A percentile compares a stretch with the other conserved stretches of the same genome.
phyloP scores from a whole-genome alignment of 345 rosid species.

The Rhodamnia argentea region DNA sequence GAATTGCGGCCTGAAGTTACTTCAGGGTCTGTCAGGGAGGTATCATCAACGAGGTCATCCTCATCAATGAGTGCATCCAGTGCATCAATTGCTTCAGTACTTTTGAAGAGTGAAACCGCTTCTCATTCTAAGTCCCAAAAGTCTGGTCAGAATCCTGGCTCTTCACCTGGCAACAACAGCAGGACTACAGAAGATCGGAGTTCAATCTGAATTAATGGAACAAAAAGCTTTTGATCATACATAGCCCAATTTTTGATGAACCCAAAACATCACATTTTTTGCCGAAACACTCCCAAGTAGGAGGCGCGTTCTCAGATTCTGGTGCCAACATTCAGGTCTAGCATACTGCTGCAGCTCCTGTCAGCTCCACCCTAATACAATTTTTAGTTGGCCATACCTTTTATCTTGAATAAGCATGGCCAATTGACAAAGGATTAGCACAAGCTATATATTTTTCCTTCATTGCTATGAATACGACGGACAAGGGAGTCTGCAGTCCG shows the following conservation, averaged over 20 bases:
- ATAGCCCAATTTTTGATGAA: not conserved
- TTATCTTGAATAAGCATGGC: conserved; percentile 1
- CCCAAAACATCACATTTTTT: not conserved
- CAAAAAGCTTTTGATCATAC: not conserved
- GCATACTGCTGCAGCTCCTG: not conserved
- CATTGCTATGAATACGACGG: conserved; percentile 22
- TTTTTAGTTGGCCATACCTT: not conserved
- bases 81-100: not conserved
- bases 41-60: conserved; percentile 2
- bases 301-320: not conserved
- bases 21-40: conserved; percentile 28
- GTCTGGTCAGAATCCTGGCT: not conserved
- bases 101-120: not conserved
- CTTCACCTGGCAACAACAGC: not conserved
- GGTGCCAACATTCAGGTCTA: not conserved
- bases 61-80: not conserved
- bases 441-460: conserved; percentile 8
- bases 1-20: conserved; percentile 53
- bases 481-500: conserved; percentile 13
- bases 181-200: conserved; percentile 1
- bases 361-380: not conserved
- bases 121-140: not conserved
- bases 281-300: not conserved
- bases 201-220: not conserved
- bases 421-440: not conserved